Conservation (phyloP, 1,284 basidiomycete genomes). For the Rugosomyces carneus region DNA sequence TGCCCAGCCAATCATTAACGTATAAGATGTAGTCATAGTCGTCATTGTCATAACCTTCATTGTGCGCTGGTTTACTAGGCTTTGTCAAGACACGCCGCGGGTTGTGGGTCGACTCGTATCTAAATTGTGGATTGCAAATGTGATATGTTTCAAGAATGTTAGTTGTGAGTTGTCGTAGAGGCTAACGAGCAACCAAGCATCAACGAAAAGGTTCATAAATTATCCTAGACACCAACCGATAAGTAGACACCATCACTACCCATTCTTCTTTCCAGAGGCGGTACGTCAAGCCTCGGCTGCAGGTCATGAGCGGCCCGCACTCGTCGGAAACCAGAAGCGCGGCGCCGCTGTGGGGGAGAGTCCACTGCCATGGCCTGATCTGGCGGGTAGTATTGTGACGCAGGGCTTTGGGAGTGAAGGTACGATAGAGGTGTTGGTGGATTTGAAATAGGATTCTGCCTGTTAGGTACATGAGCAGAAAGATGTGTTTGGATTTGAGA, state of each 20-base stretch:
- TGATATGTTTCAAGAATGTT: constrained; percentile 85
- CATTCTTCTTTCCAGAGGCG: constrained; percentile 57
- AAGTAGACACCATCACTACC: constrained; percentile 58
- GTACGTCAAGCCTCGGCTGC: constrained; percentile 56
- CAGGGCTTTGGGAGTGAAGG: constrained; percentile 43
- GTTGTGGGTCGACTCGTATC: constrained; percentile 89
- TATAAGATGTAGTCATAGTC: constrained; percentile 97
- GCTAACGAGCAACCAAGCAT: constrained; percentile 40
- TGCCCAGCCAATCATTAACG: constrained; percentile 92
- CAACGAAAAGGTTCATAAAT: constrained; percentile 8
- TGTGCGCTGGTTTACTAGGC: constrained; percentile 89
- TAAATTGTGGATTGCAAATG: constrained; percentile 88
- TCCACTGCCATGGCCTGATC: constrained; percentile 69
- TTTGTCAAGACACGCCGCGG: constrained; percentile 93
- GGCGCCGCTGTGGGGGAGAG: constrained; percentile 57
- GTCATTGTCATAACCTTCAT: constrained; percentile 95
- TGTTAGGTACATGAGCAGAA: constrained; percentile 37
- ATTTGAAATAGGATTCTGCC: constrained; percentile 49
- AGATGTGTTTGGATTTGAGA: constrained; percentile 41
- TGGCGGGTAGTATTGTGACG: constrained; percentile 50
- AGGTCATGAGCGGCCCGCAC: constrained; percentile 68
- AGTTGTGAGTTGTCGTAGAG: constrained; percentile 82
- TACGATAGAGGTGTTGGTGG: constrained; percentile 68
- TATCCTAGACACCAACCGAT: constrained; percentile 40
- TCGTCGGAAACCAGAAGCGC: constrained; percentile 64